Percentiles rank a stretch among this genome's conserved stretches.
phyloP scores from a whole-genome alignment of 768 basidiomycete genomes.

The Pholiota molesta region DNA sequence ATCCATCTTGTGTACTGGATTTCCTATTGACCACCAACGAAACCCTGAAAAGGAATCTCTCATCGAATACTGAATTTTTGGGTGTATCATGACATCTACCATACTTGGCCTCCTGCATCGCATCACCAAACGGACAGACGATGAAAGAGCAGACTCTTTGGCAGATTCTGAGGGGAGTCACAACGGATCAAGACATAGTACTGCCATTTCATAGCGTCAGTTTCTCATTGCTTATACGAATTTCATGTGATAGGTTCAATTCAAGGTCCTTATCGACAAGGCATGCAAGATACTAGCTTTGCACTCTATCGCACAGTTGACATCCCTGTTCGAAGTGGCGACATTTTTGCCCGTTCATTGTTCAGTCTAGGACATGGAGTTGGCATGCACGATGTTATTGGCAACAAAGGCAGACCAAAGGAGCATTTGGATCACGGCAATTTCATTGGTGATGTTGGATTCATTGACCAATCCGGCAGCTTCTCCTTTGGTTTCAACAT shows the following conservation, averaged over 20 bases:
- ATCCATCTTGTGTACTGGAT: too few relatives aligned
- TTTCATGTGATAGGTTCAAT: too few relatives aligned
- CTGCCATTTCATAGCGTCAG: too few relatives aligned
- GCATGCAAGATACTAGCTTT: not conserved
- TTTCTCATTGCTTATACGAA: too few relatives aligned
- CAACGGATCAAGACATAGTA: not conserved
- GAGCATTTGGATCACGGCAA: not conserved
- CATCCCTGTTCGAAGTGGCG: not conserved
- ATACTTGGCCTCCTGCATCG: not conserved
- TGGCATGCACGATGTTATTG: not conserved
- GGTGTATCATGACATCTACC: not conserved
- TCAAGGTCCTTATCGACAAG: not conserved
- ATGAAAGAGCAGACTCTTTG: not conserved
- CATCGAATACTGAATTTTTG: too few relatives aligned
- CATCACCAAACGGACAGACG: not conserved
- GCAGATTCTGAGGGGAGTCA: not conserved
- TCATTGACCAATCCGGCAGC: not conserved
- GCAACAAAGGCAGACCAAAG: not conserved
- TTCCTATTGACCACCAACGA: too few relatives aligned
- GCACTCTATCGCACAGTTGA: not conserved
- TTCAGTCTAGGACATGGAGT: slow-evolving; percentile 9
- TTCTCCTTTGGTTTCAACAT: not conserved
- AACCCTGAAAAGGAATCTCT: too few relatives aligned
- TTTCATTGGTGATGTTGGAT: not conserved
- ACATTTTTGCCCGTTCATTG: slow-evolving; percentile 1